Conservation (phyloP, 1,139 yeast genomes). For the Nakaseomyces bracarensis region DNA sequence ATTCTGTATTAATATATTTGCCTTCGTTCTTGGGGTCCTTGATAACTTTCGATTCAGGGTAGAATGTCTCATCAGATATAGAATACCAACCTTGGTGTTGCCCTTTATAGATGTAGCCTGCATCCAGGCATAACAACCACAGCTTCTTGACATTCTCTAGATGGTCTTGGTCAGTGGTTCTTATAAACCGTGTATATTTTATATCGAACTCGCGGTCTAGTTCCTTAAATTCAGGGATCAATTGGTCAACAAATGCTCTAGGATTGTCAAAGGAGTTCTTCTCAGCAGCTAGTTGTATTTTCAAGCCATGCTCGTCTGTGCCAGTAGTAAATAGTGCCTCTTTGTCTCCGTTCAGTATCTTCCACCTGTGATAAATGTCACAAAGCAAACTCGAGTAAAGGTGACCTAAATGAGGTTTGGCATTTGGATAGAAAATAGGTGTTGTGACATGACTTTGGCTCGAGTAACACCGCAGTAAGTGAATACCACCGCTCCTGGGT, state of each 20-base stretch:
- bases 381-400: constrained; percentile 78
- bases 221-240: constrained; percentile 53
- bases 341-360: constrained; percentile 38
- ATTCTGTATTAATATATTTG: constrained; percentile 52
- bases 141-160: constrained; percentile 50
- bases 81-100: constrained; percentile 92
- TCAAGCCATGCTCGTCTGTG: constrained; percentile 94
- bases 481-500: too few relatives aligned
- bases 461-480: not conserved
- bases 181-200: constrained; percentile 64
- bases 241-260: constrained; percentile 60
- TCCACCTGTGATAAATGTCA: constrained; percentile 76
- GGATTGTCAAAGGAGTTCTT: constrained; percentile 43
- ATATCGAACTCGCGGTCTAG: constrained; percentile 54
- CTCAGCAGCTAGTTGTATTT: constrained; percentile 72
- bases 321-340: constrained; percentile 69
- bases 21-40: constrained; percentile 28
- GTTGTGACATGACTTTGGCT: constrained; percentile 53
- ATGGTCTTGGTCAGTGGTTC: constrained; percentile 88
- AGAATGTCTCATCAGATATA: constrained; percentile 88
- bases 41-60: constrained; percentile 70
- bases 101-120: constrained; percentile 72
- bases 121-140: constrained; percentile 55
- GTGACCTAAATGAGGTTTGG: constrained; percentile 92
- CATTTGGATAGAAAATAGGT: constrained; percentile 95